Base-by-base conservation (phyloP, 139 green algal genomes). In the Mesostigma viride region DNA sequence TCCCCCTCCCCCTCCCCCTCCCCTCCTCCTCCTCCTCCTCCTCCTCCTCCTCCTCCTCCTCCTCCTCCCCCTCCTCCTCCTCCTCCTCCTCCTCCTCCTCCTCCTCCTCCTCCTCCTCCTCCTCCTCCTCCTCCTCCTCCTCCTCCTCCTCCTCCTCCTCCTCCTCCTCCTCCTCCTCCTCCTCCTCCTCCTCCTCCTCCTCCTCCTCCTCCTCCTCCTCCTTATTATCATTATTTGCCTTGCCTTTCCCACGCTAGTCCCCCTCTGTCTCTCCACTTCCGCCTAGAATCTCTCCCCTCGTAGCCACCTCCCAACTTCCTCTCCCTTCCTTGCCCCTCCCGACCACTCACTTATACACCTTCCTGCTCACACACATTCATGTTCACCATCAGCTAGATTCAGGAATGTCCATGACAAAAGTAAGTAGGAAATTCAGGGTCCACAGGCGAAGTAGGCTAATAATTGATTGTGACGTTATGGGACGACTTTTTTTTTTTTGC, bases 11-110 rank as follows among this genome's bases (percentile, higher is more conserved):
- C 47, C 51, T 2, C 47, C 20, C 26, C n/a, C 5, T 4, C 47
- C 31, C 24, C 48, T 33, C 51, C 5, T 53, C 58, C 26, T 3
- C 64, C 24, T 58, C 48, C 24, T 57, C 33, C 1, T 34, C 67
- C 27, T 67, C 77, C 8, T 68, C 74, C 34, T 78, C 79, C 24
- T 79, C 78, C 3, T 73, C 71, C 17, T 34, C 33, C 1, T 75
- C 66, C 0, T 66, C 79, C 27, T 89, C 77, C 71, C 89, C 86
- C 0, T 79, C 83, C 2, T 74, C 82, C 6, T 59, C 3, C 8
- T 31, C 17, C 6, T 3, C 48, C 3, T 5, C 48, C 48, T 35
- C 58, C 8, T 36, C 58, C 8, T 3, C 31, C 26, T 36, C 58
- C 8, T 40, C 26, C 58, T 45, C 67, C 28, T 36, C 62, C 70